Evolutionary conservation across 208 protist genomes (phyloP), one percentile per base, ranked within the genome.

Genomic region (Leptomonas seymouri): DNA sequence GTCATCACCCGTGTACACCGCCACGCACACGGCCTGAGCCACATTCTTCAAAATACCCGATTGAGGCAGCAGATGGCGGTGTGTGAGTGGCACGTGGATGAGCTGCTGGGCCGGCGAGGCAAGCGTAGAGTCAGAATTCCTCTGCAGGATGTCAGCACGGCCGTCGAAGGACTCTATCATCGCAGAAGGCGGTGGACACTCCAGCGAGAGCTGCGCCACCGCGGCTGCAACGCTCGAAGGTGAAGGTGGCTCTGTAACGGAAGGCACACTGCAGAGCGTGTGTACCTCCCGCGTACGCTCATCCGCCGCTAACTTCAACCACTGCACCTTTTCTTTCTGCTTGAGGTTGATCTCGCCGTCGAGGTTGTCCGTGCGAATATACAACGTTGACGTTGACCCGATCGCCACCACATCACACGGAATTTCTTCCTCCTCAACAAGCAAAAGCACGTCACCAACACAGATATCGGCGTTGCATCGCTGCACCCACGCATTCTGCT

Each of bases 331-430:
- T 60, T 94, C 85, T 51, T 87, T 85, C 21, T 85, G 87, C 71
- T 98, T 98, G 21, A 99, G 65, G 75, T 98, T 92, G 9, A 96
- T 90, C 75, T 98, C 92, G 45, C 97, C 97, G 73, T 98, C 97
- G 28, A 98, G 70, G 78, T 98, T 98, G 77, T 97, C 91, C 23
- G 96, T 98, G 65, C 93, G 82, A 42, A 98, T 94, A 77, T 93
- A 96, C 54, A 90, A 76, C 14, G 60, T 69, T 11, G 64, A 76
- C 0, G 76, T 56, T 12, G 88, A 80, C 9, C 82, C 74, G 25
- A 99, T 27, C 9, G 94, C 74, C 3, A 98, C 76, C 0, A 97
- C 57, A 67, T 99, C 97, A 60, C 91, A 97, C 41, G 97, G 97
- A 39, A 98, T 81, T 27, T 98, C 90, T 45, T 96, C 81, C 55